Evolutionary conservation across 768 basidiomycete species (phyloP).

Genomic region (Tricholoma terreum): DNA sequence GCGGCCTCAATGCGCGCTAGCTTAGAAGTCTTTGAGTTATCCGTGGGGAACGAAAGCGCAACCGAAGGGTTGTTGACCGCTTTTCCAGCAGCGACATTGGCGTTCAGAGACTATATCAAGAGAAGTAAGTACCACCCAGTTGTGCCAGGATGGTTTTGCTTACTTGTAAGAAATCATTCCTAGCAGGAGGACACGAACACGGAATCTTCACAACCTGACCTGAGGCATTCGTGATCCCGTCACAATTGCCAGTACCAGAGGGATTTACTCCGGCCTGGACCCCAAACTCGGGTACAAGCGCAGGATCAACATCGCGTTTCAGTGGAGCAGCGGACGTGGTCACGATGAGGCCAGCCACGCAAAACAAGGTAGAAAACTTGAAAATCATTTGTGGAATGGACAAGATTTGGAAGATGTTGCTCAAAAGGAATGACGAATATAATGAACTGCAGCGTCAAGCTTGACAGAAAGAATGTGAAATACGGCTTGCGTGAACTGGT

Average conservation of each 20-base stretch:
- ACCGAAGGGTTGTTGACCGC: conserved; percentile 66
- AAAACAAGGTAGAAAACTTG: conserved; percentile 25
- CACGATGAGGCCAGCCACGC: conserved; percentile 29
- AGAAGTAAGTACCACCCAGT: neutral
- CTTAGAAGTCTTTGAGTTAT: conserved; percentile 48
- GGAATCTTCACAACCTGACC: conserved; percentile 60
- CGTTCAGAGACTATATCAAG: conserved; percentile 36
- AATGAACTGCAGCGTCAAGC: conserved; percentile 12
- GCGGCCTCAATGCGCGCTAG: conserved; percentile 57
- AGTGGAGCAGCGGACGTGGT: conserved; percentile 40
- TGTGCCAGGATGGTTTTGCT: neutral
- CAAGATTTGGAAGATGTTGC: neutral
- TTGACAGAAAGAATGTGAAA: conserved; percentile 12
- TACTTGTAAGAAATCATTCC: conserved; percentile 50
- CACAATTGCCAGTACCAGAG: conserved; percentile 57
- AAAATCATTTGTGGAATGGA: conserved; percentile 28
- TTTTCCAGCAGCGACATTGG: conserved; percentile 58
- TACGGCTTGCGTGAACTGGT: conserved; percentile 7
- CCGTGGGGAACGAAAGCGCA: conserved; percentile 59
- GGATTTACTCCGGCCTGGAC: conserved; percentile 55
- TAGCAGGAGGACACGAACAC: conserved; percentile 61
- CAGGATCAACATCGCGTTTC: conserved; percentile 37
- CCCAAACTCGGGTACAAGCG: conserved; percentile 62
- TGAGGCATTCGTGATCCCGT: conserved; percentile 56
- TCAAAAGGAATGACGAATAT: neutral